These are phyloP conservation scores for Bryum argenteum DNA, from an alignment of 225 moss, liverwort and hornwort genomes.

Conservation along the genomic window DNA sequence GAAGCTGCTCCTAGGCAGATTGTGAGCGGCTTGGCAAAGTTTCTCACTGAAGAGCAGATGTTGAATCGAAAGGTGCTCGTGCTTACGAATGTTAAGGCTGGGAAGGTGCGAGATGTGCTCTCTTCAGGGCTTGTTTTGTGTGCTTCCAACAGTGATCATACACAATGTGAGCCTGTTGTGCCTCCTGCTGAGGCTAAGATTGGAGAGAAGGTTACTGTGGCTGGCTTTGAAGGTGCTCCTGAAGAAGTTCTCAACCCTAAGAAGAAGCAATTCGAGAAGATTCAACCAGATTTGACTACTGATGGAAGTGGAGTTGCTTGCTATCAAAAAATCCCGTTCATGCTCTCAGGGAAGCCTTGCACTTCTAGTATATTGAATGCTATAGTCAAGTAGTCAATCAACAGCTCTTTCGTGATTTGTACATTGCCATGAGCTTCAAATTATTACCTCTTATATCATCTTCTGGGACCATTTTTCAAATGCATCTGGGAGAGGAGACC, in stretches of 20 bases:
- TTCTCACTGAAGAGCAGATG: constrained; percentile 80
- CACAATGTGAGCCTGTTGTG: constrained; percentile 79
- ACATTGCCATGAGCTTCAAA: constrained; percentile 30
- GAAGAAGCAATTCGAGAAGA: constrained; percentile 96
- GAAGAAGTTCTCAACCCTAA: constrained; percentile 89
- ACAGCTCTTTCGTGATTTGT: constrained; percentile 26
- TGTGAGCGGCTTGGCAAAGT: constrained; percentile 91
- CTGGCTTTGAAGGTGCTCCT: constrained; percentile 74
- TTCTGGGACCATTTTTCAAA: not conserved
- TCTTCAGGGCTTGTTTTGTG: constrained; percentile 88
- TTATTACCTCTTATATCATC: not conserved
- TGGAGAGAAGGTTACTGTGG: constrained; percentile 76
- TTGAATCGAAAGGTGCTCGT: constrained; percentile 84
- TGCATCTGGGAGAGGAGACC: not conserved
- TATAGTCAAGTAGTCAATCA: constrained; percentile 64
- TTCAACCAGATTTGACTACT: constrained; percentile 79
- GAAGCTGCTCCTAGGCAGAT: constrained; percentile 73
- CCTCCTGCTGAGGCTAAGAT: constrained; percentile 73
- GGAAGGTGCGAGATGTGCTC: constrained; percentile 85
- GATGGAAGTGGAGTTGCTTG: constrained; percentile 69
- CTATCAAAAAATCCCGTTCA: constrained; percentile 75
- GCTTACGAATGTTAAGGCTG: constrained; percentile 77
- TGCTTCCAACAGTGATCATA: constrained; percentile 87
- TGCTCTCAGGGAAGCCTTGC: constrained; percentile 69
- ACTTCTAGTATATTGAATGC: constrained; percentile 72